Base-by-base conservation (phyloP, 805 yeast genomes). In the Candida yuanshanica region DNA sequence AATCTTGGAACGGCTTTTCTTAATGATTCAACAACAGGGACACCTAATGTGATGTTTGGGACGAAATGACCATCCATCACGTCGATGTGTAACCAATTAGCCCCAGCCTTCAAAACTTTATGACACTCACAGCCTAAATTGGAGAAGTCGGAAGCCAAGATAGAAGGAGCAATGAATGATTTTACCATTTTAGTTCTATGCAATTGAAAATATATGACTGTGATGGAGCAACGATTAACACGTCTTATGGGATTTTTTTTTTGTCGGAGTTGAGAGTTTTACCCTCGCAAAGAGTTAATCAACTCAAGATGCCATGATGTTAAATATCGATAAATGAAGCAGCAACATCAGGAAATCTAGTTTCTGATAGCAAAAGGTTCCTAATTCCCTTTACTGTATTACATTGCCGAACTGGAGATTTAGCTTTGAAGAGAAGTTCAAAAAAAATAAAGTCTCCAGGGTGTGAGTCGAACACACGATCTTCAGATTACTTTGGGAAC, bases 21-120 rank as follows among this genome's bases (percentile, higher is more conserved):
- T 58, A 90, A 74, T 25, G 86, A 77, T 42, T 79, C 66, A 37
- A 90, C 89, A 41, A 91, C 77, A 42, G 96, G 96, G 27, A 95
- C 88, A 20, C 99, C 99, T 56, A 93, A 70, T 1, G 96, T 82
- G 50, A 93, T 83, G 68, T 93, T 93, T 51, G 99, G 99, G 37
- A 93, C 99, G 60, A 93, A 93, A 65, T 91, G 90, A 37, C 99
- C 99, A 62, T 93, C 99, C 99, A 93, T 93, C 37, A 93, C 91
- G 64, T 93, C 99, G 39, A 93, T 79, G 64, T 93, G 99, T 47
- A 93, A 79, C 99, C 99, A 93, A 56, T 91, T 96, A 17, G 96
- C 95, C 20, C 85, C 83, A 42, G 83, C 72, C 39, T 78, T 75
- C 58, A 87, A 79, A 66, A 90, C 83, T 44, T 75, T 72, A 58